Evolutionary conservation across 257 asterid genomes (phyloP), one percentile per base, ranked within the genome.

Genomic region (Lithospermum erythrorhizon): DNA sequence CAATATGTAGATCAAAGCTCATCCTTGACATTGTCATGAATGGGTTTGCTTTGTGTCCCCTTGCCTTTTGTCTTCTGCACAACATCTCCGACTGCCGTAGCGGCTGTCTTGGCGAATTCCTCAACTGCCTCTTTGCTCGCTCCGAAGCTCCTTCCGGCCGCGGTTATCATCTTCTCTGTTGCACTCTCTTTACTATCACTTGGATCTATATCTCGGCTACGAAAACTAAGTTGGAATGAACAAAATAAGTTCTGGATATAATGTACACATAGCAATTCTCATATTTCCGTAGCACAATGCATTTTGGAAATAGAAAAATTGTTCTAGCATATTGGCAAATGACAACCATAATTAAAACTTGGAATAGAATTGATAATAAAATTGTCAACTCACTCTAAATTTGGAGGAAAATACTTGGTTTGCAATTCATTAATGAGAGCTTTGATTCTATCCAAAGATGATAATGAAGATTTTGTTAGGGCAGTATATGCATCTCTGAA

Each of bases 91-190:
- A 73, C 63, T 3, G 25, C 65, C 61, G 54, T 21, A 0, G 70
- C 79, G 0, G 79, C 79, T n/a, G 62, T 45, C 45, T 58, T 74
- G 19, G 79, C 76, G 0, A 67, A 58, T 55, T 61, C 67, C 55
- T 73, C 64, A 3, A 62, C 61, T 0, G 66, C 62, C 37, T 15
- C 72, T 25, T 61, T 73, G 61, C 58, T 65, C 14, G 65, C 18
- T 2, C 9, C 27, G 37, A 74, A 59, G 61, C 76, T 74, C 76
- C 70, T 66, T 67, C 60, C 68, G 23, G 76, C 74, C 8, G 76
- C 79, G 0, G 37, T 62, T 53, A 52, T 63, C 41, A 70, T 27
- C 58, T 25, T 74, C 55, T 55, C 72, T 37, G 60, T 53, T 61
- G 66, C 75, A 61, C 37, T 37, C 25, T 27, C 48, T 6, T 47